Conservation (phyloP, 1,284 basidiomycete species). For the Sanghuangporus weigelae region DNA sequence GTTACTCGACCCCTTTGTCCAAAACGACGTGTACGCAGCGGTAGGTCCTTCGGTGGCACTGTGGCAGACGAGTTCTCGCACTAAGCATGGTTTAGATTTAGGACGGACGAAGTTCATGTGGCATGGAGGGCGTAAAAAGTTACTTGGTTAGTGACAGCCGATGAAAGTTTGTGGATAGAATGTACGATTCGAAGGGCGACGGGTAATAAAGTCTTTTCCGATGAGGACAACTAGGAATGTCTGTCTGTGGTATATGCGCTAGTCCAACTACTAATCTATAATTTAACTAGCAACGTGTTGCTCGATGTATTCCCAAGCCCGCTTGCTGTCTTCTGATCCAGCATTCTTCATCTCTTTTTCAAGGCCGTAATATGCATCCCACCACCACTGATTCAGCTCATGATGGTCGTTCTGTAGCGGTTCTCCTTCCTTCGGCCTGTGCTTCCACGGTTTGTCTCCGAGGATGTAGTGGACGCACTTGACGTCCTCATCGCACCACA, state of each 20-base stretch:
- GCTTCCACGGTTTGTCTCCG: constrained; percentile 72
- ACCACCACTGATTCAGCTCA: constrained; percentile 69
- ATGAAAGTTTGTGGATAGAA: background rate
- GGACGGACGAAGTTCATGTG: constrained; percentile 88
- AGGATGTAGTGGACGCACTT: constrained; percentile 74
- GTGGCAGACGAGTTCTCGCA: constrained; percentile 5
- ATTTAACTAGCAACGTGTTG: constrained; percentile 6
- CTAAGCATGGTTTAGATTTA: constrained; percentile 52
- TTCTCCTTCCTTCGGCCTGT: constrained; percentile 31
- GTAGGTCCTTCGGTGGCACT: constrained; percentile 33
- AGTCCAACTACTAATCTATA: background rate
- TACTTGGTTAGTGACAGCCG: background rate
- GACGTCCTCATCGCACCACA: constrained; percentile 79
- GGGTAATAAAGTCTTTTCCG: background rate
- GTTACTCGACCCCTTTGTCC: constrained; percentile 69
- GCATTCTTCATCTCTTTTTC: constrained; percentile 47
- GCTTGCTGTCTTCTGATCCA: constrained; percentile 40
- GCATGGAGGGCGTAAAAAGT: constrained; percentile 63
- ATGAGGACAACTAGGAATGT: background rate
- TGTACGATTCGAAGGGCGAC: background rate
- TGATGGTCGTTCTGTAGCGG: constrained; percentile 37
- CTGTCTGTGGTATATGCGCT: background rate
- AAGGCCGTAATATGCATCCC: constrained; percentile 49
- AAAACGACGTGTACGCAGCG: constrained; percentile 89
- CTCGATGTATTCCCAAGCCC: constrained; percentile 12